Evolutionary conservation across 2,329 filamentous ascomycete species (phyloP), one percentile per base, ranked within the genome.

Genomic region (Penicillium sp.): DNA sequence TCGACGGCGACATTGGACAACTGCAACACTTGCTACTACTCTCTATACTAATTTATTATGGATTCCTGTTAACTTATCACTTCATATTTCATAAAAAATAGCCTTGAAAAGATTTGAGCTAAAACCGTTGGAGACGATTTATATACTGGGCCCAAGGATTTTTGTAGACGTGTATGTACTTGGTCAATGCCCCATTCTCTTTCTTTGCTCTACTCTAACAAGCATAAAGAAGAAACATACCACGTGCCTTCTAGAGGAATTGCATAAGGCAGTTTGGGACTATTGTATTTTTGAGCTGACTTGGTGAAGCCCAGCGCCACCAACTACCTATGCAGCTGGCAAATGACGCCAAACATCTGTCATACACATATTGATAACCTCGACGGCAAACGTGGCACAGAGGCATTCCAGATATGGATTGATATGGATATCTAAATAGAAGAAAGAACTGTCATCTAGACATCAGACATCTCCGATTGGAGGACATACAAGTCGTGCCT

Each of bases 261-360:
- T 27, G 5, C 3, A 15, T 1, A 15, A 34, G 4, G 16, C 3
- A 25, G 2, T 18, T 16, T 32, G 9, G 1, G 2, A 10, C 12
- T 35, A 16, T 34, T 34, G 8, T 29, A 16, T 3, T 9, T 13
- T n/a, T 2, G 21, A 50, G 16, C 29, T 34, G 3, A n/a, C 4
- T 12, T 16, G 21, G 21, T 21, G 16, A 44, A 44, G 15, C 31
- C 31, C 31, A 21, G 15, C 40, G 48, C 48, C 48, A 45, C 48
- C 16, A 21, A 44, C 21, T 42, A 16, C 34, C 34, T 9, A 49
- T 23, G 12, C 10, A 46, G n/a, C 4, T 6, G 23, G 35, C 37
- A 40, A 32, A 45, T 45, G 48, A 50, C 48, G 48, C 39, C 48
- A 50, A 31, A 15, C 21, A 12, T 21, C 29, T 45, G 48, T 50